Base-by-base conservation (phyloP, 805 yeast species). In the Ogataea siamensis region DNA sequence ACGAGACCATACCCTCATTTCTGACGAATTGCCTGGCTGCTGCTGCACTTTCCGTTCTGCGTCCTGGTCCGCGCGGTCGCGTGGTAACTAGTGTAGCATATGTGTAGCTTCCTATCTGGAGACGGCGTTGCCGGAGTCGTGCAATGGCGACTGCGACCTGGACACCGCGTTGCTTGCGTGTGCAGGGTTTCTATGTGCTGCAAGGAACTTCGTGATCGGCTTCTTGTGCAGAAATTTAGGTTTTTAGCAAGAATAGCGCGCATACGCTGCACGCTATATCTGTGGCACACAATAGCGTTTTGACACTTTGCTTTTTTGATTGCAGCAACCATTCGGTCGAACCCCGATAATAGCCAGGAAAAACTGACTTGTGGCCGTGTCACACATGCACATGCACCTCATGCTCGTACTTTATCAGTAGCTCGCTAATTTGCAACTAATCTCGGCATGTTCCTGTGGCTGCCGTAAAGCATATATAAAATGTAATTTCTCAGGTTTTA, bases 1-100 rank as follows among this genome's bases (percentile, higher is more conserved):
- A 58, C 63, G 58, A 57, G 44, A 42, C 34, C 51, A 47, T 43
- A 51, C 57, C 57, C 52, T 38, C 33, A 46, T 49, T 36, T 32
- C 54, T 51, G 55, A 50, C 28, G 23, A 22, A 7, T 21, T 16
- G 18, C 28, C 20, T 12, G 35, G 16, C 27, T 32, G 35, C 35
- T 23, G 15, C 28, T 32, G 35, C 23, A 30, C 24, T n/a, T 14
- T n/a, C 17, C 6, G 10, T 22, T 22, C 25, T 22, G 13, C 13
- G 12, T n/a, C n/a, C 13, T 3, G 7, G 25, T 11, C 10, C 12
- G 12, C 25, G 25, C 25, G n/a, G 13, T 11, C n/a, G n/a, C 5
- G 25, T 22, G 25, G 25, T 11, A 22, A 22, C 25, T 22, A 13
- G 25, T 11, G 25, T 22, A 22, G n/a, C n/a, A n/a, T n/a, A n/a